Percentiles rank a stretch among this genome's conserved stretches.
phyloP scores from a whole-genome alignment of 371 early-diverging fungal genomes.

The Mucor piriformis region DNA sequence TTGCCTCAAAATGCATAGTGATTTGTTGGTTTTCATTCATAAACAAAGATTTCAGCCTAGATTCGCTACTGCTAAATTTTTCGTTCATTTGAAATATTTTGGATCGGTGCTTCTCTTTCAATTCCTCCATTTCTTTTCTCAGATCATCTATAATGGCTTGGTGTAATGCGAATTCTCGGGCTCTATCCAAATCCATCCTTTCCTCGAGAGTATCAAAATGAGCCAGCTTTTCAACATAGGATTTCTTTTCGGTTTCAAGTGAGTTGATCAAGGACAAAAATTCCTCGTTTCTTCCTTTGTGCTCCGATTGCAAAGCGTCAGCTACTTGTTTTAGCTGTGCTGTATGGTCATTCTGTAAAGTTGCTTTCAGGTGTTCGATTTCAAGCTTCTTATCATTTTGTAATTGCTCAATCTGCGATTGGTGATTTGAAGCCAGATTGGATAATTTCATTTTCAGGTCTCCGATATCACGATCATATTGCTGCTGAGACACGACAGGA shows the following conservation, averaged over 20 bases:
- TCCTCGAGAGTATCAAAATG: background rate
- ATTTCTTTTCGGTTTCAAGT: background rate
- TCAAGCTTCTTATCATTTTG: background rate
- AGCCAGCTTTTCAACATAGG: background rate
- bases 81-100: conserved; percentile 7
- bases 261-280: background rate
- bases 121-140: background rate
- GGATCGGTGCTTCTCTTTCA: conserved; percentile 5
- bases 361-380: background rate
- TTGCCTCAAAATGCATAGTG: conserved; percentile 36
- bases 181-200: background rate
- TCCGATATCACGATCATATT: conserved; percentile 2
- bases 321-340: background rate
- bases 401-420: background rate
- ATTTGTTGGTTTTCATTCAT: conserved; percentile 30
- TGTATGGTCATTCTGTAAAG: background rate
- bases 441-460: background rate
- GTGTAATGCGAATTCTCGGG: background rate
- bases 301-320: conserved; percentile 3
- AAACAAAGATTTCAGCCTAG: conserved; percentile 15
- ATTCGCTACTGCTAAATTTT: conserved; percentile 3
- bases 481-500: background rate
- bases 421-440: background rate
- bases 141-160: background rate
- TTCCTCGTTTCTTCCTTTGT: background rate